Conservation (phyloP, 768 basidiomycete genomes). For the Daedalea quercina region DNA sequence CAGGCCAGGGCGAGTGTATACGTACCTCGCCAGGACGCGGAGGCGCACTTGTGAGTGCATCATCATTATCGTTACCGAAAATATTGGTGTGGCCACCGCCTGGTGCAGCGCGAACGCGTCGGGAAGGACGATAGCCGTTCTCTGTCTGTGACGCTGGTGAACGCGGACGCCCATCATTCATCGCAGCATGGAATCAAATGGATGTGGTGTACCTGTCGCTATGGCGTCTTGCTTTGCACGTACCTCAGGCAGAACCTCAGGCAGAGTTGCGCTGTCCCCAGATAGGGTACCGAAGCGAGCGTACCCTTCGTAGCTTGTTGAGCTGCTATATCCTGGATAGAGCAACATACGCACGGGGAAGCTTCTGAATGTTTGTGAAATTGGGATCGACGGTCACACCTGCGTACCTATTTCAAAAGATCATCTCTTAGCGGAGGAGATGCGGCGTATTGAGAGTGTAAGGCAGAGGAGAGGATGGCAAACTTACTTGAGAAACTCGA, state of each 20-base stretch:
- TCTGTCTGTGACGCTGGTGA: conserved; percentile 10
- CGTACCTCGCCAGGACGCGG: conserved; percentile 17
- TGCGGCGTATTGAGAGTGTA: background rate
- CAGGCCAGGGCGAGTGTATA: background rate
- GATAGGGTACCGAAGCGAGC: conserved; percentile 51
- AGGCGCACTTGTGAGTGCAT: conserved; percentile 56
- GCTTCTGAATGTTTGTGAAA: conserved; percentile 65
- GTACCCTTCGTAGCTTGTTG: conserved; percentile 39
- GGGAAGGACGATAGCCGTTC: conserved; percentile 43
- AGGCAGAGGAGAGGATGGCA: background rate
- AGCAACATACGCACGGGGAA: conserved; percentile 48
- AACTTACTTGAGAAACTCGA: conserved; percentile 72
- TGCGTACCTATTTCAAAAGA: conserved; percentile 42
- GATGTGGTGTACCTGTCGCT: background rate
- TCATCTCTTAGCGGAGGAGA: conserved; percentile 11
- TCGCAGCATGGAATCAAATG: too few species aligned
- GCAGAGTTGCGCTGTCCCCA: background rate
- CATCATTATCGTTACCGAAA: conserved; percentile 44
- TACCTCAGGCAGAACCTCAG: background rate
- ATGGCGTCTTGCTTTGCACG: background rate
- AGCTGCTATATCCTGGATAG: background rate
- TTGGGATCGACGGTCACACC: conserved; percentile 75
- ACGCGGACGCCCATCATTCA: background rate
- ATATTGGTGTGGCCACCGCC: conserved; percentile 45
- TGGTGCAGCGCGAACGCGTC: conserved; percentile 50